Evolutionary conservation across 768 basidiomycete genomes (phyloP).

Genomic region (Pulveroboletus sp.): DNA sequence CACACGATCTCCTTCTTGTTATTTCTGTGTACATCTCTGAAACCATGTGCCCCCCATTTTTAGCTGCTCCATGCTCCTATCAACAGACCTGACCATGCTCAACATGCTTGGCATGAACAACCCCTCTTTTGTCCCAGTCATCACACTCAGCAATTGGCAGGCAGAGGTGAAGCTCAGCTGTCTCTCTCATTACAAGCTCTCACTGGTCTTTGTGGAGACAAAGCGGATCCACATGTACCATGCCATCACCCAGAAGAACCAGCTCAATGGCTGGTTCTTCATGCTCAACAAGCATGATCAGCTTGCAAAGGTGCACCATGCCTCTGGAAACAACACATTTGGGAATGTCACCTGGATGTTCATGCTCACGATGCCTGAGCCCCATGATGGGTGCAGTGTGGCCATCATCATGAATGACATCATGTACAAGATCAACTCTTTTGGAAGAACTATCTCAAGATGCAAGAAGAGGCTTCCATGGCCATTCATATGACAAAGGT

Average conservation of each 20-base stretch:
- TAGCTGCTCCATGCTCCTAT: too few species aligned
- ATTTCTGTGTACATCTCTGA: too few species aligned
- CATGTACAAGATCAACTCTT: too few species aligned
- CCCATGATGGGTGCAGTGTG: conserved; percentile 76
- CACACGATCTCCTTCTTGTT: too few species aligned
- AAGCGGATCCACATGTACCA: conserved; percentile 99
- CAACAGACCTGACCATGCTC: too few species aligned
- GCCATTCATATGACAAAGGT: conserved; percentile 81
- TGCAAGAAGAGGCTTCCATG: conserved; percentile 79
- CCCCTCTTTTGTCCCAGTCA: too few species aligned
- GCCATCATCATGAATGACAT: conserved; percentile 90
- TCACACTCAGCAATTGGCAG: too few species aligned
- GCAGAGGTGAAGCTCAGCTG: conserved; percentile 95
- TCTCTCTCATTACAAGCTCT: conserved; percentile 93
- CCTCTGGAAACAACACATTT: conserved; percentile 89
- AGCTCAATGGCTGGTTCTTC: conserved; percentile 96
- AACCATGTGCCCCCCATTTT: too few species aligned
- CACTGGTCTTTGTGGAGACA: conserved; percentile 90
- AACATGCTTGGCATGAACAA: too few species aligned
- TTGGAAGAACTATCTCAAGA: conserved; percentile 84
- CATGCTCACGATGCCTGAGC: conserved; percentile 88
- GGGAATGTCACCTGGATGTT: conserved; percentile 99
- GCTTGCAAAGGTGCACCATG: conserved; percentile 85
- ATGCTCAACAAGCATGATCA: conserved; percentile 91
- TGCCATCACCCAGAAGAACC: conserved; percentile 90